Percentiles rank a stretch among this genome's conserved stretches.
These are phyloP conservation scores for Lolium multiflorum DNA, from an alignment of 176 grass and related monocot species.

Conservation along the genomic window DNA sequence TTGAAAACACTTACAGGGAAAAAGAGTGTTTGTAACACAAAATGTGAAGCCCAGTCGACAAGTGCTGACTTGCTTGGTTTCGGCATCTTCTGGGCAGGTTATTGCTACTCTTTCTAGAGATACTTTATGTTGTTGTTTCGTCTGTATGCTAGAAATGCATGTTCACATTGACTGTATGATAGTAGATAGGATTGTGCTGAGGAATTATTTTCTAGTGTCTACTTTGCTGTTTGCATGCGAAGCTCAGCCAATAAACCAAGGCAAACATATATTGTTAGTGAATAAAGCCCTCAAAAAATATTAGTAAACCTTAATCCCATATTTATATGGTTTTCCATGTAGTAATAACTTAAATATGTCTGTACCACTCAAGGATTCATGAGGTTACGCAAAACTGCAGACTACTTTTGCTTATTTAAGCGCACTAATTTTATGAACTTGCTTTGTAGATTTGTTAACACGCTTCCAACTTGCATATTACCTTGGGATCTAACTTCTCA, in stretches of 20 bases:
- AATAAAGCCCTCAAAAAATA: too few species aligned
- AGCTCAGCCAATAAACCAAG: background rate
- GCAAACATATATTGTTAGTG: too few species aligned
- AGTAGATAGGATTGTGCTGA: background rate
- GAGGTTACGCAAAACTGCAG: background rate
- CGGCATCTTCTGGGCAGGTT: slow-evolving; percentile 75
- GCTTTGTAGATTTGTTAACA: too few species aligned
- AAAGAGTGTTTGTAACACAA: slow-evolving; percentile 69
- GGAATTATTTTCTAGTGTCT: slow-evolving; percentile 6
- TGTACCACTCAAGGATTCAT: background rate
- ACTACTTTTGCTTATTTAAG: background rate
- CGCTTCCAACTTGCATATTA: too few species aligned
- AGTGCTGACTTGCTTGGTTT: slow-evolving; percentile 72
- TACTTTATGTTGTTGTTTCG: background rate
- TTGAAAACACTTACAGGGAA: slow-evolving; percentile 62
- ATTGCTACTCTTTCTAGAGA: slow-evolving; percentile 24
- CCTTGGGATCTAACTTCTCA: too few species aligned
- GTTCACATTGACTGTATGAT: slow-evolving; percentile 8
- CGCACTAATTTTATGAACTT: background rate
- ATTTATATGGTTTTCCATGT: background rate
- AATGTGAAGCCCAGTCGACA: slow-evolving; percentile 80
- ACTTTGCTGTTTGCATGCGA: slow-evolving; percentile 13
- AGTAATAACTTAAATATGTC: background rate
- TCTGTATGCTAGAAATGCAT: slow-evolving; percentile 32
- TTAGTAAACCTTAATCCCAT: too few species aligned